Percentiles rank a stretch among this genome's conserved stretches.
Evolutionary conservation across 164 flowering plant genomes (phyloP).

Genomic region (Dillenia turbinata): DNA sequence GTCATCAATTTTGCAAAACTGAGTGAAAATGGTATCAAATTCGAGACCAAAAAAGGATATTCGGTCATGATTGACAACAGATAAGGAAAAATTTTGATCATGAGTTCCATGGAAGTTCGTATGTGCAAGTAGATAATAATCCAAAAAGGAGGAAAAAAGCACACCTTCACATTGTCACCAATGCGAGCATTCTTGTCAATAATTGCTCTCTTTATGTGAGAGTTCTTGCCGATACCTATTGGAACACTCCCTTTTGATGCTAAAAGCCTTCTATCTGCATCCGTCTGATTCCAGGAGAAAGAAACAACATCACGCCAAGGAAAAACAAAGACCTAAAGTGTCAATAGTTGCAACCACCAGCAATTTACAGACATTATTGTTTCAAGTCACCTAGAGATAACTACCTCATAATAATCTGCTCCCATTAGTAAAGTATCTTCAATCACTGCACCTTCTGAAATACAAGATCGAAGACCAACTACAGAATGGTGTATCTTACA

Average conservation of each 20-base stretch:
- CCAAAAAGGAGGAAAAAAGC: too few relatives aligned
- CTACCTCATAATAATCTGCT: constrained; percentile 94
- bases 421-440: constrained; percentile 95
- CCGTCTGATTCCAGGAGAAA: constrained; percentile 55
- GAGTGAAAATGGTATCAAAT: too few relatives aligned
- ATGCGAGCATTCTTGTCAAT: constrained; percentile 98
- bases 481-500: constrained; percentile 96
- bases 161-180: constrained; percentile 86
- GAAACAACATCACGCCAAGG: neutral
- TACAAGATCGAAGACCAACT: constrained; percentile 88
- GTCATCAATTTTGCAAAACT: too few relatives aligned
- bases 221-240: constrained; percentile 85
- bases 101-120: too few relatives aligned
- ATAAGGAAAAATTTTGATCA: too few relatives aligned
- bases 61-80: neutral
- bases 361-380: too few relatives aligned
- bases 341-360: too few relatives aligned
- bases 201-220: constrained; percentile 94
- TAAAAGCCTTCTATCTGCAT: constrained; percentile 70
- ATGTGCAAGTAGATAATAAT: too few relatives aligned
- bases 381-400: neutral
- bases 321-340: too few relatives aligned
- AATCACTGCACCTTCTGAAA: constrained; percentile 91
- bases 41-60: neutral
- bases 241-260: constrained; percentile 93